Conservation (phyloP, 2,329 filamentous ascomycete species). For the Macrophomina phaseolina region DNA sequence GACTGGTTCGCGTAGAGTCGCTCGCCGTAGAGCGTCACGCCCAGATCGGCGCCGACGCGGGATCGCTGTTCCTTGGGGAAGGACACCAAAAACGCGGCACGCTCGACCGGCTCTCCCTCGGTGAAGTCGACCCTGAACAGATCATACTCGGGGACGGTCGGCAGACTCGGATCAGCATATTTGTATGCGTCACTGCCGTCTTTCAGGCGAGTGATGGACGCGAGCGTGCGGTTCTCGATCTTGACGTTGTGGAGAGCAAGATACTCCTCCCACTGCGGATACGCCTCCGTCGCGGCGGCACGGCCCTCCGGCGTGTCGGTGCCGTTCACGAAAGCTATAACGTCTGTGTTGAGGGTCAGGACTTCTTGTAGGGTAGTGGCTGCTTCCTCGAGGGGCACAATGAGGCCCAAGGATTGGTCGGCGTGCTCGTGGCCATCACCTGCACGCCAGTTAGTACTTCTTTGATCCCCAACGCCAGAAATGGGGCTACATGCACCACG, state of each 20-base stretch:
- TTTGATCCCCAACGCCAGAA: too few relatives aligned
- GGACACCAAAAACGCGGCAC: neutral
- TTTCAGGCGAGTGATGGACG: neutral
- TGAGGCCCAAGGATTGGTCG: constrained; percentile 8
- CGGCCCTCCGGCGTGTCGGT: constrained; percentile 6
- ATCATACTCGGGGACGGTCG: neutral
- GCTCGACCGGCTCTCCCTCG: neutral
- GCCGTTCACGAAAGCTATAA: constrained; percentile 23
- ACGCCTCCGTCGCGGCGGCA: neutral
- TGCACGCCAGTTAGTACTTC: too few relatives aligned
- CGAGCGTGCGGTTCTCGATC: constrained; percentile 9
- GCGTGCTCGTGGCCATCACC: constrained; percentile 15
- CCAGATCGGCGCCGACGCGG: neutral
- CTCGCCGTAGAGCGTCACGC: neutral
- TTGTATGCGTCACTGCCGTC: neutral
- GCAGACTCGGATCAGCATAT: neutral
- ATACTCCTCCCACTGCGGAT: constrained; percentile 1
- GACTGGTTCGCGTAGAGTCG: constrained; percentile 10
- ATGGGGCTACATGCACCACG: neutral
- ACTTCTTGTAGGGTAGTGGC: neutral
- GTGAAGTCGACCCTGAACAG: neutral
- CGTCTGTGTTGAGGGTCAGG: constrained; percentile 6
- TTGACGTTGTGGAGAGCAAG: neutral
- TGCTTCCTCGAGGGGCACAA: neutral
- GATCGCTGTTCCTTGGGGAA: constrained; percentile 16